A percentile compares a stretch with the other conserved stretches of the same genome.
Evolutionary conservation across 345 rosid genomes (phyloP).

Genomic region (Gossypioides kirkii): DNA sequence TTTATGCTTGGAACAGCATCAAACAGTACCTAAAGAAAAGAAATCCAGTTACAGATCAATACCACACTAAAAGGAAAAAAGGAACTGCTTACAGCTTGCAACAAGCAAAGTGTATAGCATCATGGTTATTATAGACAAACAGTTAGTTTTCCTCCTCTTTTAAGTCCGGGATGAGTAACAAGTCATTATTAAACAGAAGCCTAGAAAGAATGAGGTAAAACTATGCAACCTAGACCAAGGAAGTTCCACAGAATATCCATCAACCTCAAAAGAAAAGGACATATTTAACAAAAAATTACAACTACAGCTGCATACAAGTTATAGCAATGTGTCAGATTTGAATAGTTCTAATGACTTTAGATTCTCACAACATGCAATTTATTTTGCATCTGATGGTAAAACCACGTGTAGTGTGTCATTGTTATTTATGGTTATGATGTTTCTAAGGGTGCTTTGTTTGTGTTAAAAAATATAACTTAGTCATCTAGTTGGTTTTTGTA

Average conservation of each 20-base stretch:
- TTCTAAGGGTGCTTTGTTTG: not conserved
- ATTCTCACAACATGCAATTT: not conserved
- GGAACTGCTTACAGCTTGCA: not conserved
- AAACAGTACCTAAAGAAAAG: constrained; percentile 67
- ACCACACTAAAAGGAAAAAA: not conserved
- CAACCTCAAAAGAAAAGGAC: not conserved
- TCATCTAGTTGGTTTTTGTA: not conserved
- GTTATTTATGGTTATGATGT: not conserved
- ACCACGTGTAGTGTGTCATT: not conserved
- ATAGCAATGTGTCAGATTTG: not conserved
- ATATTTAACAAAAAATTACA: constrained; percentile 1
- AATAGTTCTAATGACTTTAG: not conserved
- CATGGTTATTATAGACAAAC: not conserved
- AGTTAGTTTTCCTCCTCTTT: not conserved
- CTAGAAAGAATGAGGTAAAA: constrained; percentile 6
- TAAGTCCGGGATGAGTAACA: not conserved
- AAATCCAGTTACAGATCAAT: constrained; percentile 17
- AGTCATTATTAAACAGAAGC: not conserved
- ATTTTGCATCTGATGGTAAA: not conserved
- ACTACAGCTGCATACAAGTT: not conserved
- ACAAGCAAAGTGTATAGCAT: not conserved
- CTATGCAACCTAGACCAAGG: constrained; percentile 3
- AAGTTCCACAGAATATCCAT: constrained; percentile 1
- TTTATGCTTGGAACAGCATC: constrained; percentile 89
- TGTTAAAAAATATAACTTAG: not conserved